Conservation (phyloP, 2,329 filamentous ascomycete species). For the Aspergillus bombycis region DNA sequence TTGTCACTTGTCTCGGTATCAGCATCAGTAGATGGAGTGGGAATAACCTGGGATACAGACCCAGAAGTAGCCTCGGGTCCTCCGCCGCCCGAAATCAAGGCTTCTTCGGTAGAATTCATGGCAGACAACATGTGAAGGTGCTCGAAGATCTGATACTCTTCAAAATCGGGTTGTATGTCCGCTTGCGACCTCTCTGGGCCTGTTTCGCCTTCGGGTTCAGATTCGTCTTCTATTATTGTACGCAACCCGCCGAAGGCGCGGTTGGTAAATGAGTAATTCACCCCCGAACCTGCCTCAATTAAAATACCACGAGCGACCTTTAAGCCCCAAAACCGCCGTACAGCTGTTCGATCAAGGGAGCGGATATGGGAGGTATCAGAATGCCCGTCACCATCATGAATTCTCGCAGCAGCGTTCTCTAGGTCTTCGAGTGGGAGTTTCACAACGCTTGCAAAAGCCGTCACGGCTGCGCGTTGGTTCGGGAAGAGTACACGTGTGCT, state of each 20-base stretch:
- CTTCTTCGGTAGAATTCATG: background rate
- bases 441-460: slow-evolving; percentile 59
- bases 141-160: slow-evolving; percentile 48
- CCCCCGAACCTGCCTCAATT: slow-evolving; percentile 57
- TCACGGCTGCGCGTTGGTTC: slow-evolving; percentile 58
- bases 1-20: slow-evolving; percentile 22
- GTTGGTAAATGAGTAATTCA: slow-evolving; percentile 62
- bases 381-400: slow-evolving; percentile 19
- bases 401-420: slow-evolving; percentile 41
- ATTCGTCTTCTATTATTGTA: slow-evolving; percentile 42
- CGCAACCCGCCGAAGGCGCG: slow-evolving; percentile 65
- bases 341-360: slow-evolving; percentile 37
- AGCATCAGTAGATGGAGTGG: slow-evolving; percentile 2
- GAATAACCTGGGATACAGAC: background rate
- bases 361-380: slow-evolving; percentile 30
- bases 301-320: slow-evolving; percentile 63
- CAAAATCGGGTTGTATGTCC: slow-evolving; percentile 52
- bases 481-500: slow-evolving; percentile 55
- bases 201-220: slow-evolving; percentile 35
- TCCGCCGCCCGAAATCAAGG: slow-evolving; percentile 11
- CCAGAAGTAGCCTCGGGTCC: background rate
- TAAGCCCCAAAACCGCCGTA: slow-evolving; percentile 59
- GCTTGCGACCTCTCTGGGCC: slow-evolving; percentile 51
- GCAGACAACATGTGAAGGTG: background rate
- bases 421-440: slow-evolving; percentile 57